A percentile compares a stretch with the other conserved stretches of the same genome.
phyloP scores from a whole-genome alignment of 768 basidiomycete species.

The Pisolithus marmoratus region DNA sequence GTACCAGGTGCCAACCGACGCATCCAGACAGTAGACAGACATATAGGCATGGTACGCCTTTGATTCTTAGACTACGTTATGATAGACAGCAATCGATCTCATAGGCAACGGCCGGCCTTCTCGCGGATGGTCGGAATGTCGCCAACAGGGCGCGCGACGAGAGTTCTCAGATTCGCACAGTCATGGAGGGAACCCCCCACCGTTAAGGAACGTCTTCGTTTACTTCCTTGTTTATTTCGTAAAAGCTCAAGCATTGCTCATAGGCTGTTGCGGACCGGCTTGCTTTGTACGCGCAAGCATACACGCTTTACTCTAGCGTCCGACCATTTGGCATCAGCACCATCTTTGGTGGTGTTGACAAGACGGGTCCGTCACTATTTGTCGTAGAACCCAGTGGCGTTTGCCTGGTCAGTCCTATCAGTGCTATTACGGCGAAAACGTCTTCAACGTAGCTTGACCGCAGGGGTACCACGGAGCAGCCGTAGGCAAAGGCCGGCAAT shows the following conservation, averaged over 20 bases:
- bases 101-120: constrained; percentile 88
- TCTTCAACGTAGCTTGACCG: background rate
- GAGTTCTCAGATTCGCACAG: constrained; percentile 65
- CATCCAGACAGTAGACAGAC: constrained; percentile 89
- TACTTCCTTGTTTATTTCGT: background rate
- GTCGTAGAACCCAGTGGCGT: constrained; percentile 95
- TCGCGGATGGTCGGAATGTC: constrained; percentile 90
- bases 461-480: constrained; percentile 95
- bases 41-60: constrained; percentile 80
- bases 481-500: constrained; percentile 96
- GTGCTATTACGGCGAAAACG: background rate
- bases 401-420: constrained; percentile 57
- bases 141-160: constrained; percentile 83
- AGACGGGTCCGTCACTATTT: constrained; percentile 78
- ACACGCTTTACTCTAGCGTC: constrained; percentile 97
- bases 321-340: constrained; percentile 96
- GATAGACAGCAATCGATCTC: constrained; percentile 1
- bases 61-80: background rate
- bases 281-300: constrained; percentile 87
- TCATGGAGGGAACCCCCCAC: constrained; percentile 68
- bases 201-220: constrained; percentile 57
- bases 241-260: no score
- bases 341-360: constrained; percentile 85
- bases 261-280: constrained; percentile 71
- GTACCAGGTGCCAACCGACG: constrained; percentile 90